phyloP scores from a whole-genome alignment of 2,329 filamentous ascomycete genomes.

The Aurifilum marmelostoma region DNA sequence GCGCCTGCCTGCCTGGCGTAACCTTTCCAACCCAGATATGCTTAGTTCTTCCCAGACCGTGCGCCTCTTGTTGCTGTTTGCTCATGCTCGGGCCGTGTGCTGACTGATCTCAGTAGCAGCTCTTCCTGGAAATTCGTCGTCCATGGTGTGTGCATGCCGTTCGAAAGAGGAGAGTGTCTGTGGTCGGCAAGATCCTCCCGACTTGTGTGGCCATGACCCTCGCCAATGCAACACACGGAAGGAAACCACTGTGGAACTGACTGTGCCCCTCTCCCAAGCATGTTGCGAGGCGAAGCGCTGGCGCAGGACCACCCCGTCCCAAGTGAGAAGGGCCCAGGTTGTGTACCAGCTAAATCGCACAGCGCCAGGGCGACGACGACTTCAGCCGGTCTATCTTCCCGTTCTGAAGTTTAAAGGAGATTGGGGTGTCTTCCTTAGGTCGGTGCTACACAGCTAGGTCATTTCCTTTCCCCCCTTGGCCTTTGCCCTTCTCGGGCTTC shows the following conservation, averaged over 20 bases:
- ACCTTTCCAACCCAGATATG: constrained; percentile 3
- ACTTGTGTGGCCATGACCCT: neutral
- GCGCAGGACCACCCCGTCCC: neutral
- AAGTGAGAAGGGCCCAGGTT: neutral
- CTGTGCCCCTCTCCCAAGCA: neutral
- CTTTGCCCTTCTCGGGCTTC: too few relatives aligned
- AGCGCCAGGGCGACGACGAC: neutral
- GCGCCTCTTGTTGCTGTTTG: neutral
- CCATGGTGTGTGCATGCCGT: neutral
- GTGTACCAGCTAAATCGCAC: neutral
- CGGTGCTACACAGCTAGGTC: neutral
- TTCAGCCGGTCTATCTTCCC: neutral
- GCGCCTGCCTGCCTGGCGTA: constrained; percentile 12
- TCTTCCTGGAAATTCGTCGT: neutral
- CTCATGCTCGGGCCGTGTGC: neutral
- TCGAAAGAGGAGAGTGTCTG: neutral
- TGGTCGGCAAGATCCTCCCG: neutral
- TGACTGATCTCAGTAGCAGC: neutral
- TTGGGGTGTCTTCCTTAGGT: neutral
- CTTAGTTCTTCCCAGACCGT: neutral
- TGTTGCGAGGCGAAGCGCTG: neutral
- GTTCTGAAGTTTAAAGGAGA: neutral
- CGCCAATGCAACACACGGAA: neutral
- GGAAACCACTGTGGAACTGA: neutral
- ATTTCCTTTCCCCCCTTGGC: too few relatives aligned